Percentiles rank a stretch among this genome's conserved stretches.
Evolutionary conservation across 768 basidiomycete genomes (phyloP).

Genomic region (Boletellus sp.): DNA sequence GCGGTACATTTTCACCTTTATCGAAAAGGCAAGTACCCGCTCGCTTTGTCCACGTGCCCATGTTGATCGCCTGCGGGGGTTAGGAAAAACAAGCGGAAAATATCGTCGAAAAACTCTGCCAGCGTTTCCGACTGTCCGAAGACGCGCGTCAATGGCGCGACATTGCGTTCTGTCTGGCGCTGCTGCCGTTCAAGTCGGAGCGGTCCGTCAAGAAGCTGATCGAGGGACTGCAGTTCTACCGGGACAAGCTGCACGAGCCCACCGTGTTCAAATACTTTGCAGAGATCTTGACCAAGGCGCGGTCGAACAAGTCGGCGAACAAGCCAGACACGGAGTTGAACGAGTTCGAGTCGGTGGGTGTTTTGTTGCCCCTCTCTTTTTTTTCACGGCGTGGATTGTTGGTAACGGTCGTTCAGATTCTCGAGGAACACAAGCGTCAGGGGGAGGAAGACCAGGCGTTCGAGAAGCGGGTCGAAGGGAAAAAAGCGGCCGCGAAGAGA

Average conservation of each 20-base stretch:
- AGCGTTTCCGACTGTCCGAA: conserved; percentile 84
- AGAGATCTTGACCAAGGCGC: conserved; percentile 89
- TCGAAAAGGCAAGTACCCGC: conserved; percentile 73
- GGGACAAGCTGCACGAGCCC: conserved; percentile 92
- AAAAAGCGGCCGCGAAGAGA: conserved; percentile 74
- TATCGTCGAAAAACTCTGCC: conserved; percentile 96
- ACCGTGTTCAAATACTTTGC: conserved; percentile 76
- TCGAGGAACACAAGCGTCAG: conserved; percentile 77
- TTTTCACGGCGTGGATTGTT: background rate
- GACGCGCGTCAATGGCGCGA: conserved; percentile 96
- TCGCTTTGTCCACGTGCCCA: background rate
- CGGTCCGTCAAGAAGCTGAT: conserved; percentile 94
- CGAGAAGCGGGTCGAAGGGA: conserved; percentile 80
- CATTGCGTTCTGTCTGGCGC: conserved; percentile 90
- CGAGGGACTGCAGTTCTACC: conserved; percentile 88
- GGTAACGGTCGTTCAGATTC: conserved; percentile 49
- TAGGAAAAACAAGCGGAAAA: conserved; percentile 98
- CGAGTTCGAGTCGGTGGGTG: conserved; percentile 82
- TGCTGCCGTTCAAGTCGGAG: conserved; percentile 96
- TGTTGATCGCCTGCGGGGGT: background rate
- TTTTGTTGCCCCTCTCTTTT: background rate
- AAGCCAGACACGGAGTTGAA: conserved; percentile 92
- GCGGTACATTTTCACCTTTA: conserved; percentile 92
- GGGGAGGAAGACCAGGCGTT: conserved; percentile 91
- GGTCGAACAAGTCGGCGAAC: conserved; percentile 86